Conservation (phyloP, 495 filamentous ascomycete species). For the Usnea hakonensis region DNA sequence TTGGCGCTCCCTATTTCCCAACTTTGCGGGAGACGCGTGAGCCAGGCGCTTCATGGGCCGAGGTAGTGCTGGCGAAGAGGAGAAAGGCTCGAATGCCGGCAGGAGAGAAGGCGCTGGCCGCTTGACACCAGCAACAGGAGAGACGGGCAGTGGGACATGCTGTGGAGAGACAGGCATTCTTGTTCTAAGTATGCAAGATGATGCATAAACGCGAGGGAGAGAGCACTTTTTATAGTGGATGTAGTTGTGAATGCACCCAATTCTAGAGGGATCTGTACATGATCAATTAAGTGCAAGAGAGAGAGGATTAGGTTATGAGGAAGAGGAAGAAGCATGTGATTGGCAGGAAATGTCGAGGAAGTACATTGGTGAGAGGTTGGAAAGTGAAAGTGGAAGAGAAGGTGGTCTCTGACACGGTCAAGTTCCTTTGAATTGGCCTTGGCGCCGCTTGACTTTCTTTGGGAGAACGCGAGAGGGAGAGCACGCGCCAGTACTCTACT, state of each 20-base stretch:
- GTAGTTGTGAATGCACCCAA: neutral
- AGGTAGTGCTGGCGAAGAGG: slow-evolving; percentile 78
- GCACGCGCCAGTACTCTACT: neutral
- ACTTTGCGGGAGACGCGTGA: slow-evolving; percentile 40
- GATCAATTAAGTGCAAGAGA: slow-evolving; percentile 9
- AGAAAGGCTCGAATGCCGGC: slow-evolving; percentile 87
- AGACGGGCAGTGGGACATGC: slow-evolving; percentile 23
- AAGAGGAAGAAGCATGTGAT: neutral
- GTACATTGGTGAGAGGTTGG: neutral
- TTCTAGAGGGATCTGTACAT: slow-evolving; percentile 1
- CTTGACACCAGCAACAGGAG: slow-evolving; percentile 58
- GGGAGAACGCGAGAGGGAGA: neutral
- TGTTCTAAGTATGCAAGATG: slow-evolving; percentile 8
- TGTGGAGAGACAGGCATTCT: slow-evolving; percentile 17
- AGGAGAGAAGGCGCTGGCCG: slow-evolving; percentile 73
- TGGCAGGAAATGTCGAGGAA: neutral
- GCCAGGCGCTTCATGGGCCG: slow-evolving; percentile 63
- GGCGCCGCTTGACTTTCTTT: slow-evolving; percentile 10
- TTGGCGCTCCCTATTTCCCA: slow-evolving; percentile 31
- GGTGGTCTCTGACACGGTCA: slow-evolving; percentile 22
- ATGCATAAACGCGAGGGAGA: slow-evolving; percentile 13
- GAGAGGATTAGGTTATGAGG: neutral
- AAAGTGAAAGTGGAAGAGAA: slow-evolving; percentile 3
- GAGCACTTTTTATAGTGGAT: slow-evolving; percentile 11
- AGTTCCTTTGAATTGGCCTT: slow-evolving; percentile 13